Percentiles rank a stretch among this genome's conserved stretches.
These are phyloP conservation scores for Cytospora leucostoma DNA, from an alignment of 2,329 filamentous ascomycete species.

Conservation along the genomic window DNA sequence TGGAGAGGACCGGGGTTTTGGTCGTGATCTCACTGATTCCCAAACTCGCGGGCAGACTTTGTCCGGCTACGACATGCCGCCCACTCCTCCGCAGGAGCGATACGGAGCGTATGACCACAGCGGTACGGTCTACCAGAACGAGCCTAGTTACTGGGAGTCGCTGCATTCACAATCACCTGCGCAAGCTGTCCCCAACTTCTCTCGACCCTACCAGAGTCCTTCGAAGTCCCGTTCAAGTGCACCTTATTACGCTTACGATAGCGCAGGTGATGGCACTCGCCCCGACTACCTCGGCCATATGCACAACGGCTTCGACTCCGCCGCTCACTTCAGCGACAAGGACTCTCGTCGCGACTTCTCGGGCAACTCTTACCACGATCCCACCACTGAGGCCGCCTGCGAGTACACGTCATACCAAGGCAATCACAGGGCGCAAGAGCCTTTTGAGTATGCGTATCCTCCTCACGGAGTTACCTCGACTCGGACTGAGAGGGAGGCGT, in stretches of 20 bases:
- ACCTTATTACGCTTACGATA: neutral
- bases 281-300: neutral
- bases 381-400: neutral
- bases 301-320: constrained; percentile 9
- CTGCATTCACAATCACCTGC: neutral
- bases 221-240: neutral
- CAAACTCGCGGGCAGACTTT: neutral
- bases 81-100: constrained; percentile 10
- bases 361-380: constrained; percentile 11
- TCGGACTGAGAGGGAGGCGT: neutral
- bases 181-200: constrained; percentile 6
- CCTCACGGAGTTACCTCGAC: neutral
- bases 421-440: neutral
- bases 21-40: neutral
- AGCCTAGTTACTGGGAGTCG: neutral
- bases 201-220: constrained; percentile 1
- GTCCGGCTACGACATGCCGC: constrained; percentile 7
- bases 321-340: constrained; percentile 22
- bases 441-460: neutral
- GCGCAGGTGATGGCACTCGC: neutral
- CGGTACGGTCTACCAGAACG: neutral
- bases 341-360: constrained; percentile 17
- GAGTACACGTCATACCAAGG: neutral
- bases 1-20: neutral
- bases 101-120: neutral